phyloP scores from a whole-genome alignment of 495 filamentous ascomycete species.

The Cercophora samala region DNA sequence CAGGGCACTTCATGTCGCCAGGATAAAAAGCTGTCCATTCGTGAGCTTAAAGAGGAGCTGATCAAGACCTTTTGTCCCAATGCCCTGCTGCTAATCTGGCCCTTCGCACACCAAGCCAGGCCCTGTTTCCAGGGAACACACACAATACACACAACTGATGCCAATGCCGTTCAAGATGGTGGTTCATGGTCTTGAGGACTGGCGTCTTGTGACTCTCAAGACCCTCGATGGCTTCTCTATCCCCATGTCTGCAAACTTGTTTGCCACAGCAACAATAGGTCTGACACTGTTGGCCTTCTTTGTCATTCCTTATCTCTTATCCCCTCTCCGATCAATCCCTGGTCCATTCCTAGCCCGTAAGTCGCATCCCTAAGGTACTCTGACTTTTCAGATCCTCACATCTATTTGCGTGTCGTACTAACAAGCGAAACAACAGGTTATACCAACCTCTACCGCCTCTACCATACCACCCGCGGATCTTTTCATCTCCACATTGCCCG shows the following conservation, averaged over 20 bases:
- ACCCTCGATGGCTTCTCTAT: neutral
- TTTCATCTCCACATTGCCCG: slow-evolving; percentile 20
- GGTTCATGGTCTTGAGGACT: neutral
- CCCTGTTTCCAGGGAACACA: neutral
- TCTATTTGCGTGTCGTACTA: neutral
- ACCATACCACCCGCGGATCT: slow-evolving; percentile 16
- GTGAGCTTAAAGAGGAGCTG: neutral
- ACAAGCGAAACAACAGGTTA: slow-evolving; percentile 12
- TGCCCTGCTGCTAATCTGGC: neutral
- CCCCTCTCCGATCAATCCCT: neutral
- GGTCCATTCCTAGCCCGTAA: neutral
- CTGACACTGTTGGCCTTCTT: neutral
- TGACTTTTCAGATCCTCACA: neutral
- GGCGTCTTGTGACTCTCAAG: neutral
- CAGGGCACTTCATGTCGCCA: too few species aligned
- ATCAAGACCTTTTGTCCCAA: neutral
- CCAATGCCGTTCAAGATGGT: neutral
- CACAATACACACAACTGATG: too few species aligned
- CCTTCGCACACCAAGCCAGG: neutral
- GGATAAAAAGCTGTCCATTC: neutral
- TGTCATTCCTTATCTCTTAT: neutral
- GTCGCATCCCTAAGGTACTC: neutral
- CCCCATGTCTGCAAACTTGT: neutral
- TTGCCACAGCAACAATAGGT: neutral
- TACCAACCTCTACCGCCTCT: slow-evolving; percentile 29